Percentiles rank a stretch among this genome's conserved stretches.
Evolutionary conservation across 176 grass and related monocot species (phyloP).

Genomic region (Coix lacrymajobi): DNA sequence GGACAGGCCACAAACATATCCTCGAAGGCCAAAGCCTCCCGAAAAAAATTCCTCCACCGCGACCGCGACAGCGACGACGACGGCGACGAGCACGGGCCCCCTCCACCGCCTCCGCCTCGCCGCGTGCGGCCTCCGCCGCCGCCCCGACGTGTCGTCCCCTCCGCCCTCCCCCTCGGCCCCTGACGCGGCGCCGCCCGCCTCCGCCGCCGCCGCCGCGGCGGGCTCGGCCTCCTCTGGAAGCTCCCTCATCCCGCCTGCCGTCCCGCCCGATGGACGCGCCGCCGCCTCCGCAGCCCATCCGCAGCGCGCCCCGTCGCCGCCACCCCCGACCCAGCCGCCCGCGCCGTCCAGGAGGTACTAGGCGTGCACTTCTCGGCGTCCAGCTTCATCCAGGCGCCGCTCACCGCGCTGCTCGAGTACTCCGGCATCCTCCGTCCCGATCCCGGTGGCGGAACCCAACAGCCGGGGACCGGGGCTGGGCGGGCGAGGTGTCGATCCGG

Average conservation of each 20-base stretch:
- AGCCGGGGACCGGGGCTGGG: neutral
- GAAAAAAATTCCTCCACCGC: constrained; percentile 20
- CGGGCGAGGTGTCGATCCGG: constrained; percentile 81
- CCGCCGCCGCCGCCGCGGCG: constrained; percentile 12
- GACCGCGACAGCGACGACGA: neutral
- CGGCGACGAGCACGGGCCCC: constrained; percentile 17
- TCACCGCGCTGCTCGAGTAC: constrained; percentile 76
- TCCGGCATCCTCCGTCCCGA: constrained; percentile 76
- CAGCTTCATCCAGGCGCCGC: constrained; percentile 80
- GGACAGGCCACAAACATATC: constrained; percentile 32
- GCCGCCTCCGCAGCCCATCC: too few relatives aligned
- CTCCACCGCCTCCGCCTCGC: constrained; percentile 1
- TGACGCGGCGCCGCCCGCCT: constrained; percentile 8
- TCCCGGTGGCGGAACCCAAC: constrained; percentile 13
- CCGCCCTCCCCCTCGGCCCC: neutral
- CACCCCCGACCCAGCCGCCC: neutral
- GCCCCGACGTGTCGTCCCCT: constrained; percentile 9
- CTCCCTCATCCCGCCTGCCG: neutral
- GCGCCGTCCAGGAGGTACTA: constrained; percentile 56
- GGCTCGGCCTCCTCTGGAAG: constrained; percentile 27
- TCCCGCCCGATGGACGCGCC: constrained; percentile 45
- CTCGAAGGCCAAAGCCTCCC: neutral
- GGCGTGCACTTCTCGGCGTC: constrained; percentile 78
- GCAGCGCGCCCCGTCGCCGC: neutral
- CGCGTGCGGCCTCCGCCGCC: constrained; percentile 25